A percentile compares a stretch with the other conserved stretches of the same genome.
phyloP scores from a whole-genome alignment of 208 protist genomes.

The Wallacemonas collosoma region DNA sequence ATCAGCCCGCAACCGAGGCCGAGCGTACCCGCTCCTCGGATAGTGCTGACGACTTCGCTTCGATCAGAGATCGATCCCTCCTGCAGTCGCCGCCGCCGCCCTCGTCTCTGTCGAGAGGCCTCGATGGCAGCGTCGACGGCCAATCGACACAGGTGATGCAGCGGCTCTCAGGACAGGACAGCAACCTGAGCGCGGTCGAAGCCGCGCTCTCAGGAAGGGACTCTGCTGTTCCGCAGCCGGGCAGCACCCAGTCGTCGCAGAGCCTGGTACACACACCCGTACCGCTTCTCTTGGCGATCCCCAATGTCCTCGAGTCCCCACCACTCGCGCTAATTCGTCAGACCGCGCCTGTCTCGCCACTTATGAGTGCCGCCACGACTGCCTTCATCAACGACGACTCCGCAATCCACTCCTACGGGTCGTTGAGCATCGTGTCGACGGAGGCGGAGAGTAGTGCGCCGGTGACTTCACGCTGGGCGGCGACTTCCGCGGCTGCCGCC shows the following conservation, averaged over 20 bases:
- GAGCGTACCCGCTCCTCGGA: not conserved
- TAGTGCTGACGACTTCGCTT: not conserved
- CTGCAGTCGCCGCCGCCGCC: not conserved
- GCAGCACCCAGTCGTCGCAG: too few species aligned
- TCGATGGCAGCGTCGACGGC: not conserved
- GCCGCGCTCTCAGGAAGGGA: not conserved
- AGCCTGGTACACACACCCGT: too few species aligned
- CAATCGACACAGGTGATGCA: not conserved
- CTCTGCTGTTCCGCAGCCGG: not conserved
- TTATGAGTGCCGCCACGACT: not conserved
- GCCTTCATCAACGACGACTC: not conserved
- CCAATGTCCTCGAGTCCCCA: not conserved
- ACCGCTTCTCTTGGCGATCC: too few species aligned
- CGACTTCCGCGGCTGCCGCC: not conserved
- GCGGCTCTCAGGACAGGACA: not conserved
- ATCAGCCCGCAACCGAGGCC: not conserved
- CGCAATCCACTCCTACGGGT: constrained; percentile 1
- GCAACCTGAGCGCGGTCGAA: not conserved
- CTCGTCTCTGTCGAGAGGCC: not conserved
- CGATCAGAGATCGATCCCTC: constrained; percentile 7
- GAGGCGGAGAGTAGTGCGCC: not conserved
- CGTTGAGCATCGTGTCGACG: not conserved
- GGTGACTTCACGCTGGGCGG: constrained; percentile 1
- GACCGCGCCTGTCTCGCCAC: not conserved
- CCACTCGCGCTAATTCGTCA: constrained; percentile 3